Evolutionary conservation across 2,329 filamentous ascomycete genomes (phyloP).

Genomic region (Paraconiothyrium brasiliense): DNA sequence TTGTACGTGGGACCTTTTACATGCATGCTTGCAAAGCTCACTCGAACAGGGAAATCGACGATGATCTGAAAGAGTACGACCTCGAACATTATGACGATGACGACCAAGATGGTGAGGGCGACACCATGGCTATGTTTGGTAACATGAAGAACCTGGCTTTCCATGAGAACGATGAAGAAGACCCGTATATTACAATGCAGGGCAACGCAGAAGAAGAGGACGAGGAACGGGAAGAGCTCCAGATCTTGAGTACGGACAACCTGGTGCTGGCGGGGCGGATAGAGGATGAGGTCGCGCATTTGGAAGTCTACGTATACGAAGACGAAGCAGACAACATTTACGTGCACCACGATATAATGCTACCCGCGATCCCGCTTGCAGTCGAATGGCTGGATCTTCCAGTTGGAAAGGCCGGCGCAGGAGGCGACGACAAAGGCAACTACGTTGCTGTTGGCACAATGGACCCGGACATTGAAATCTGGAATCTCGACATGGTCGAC

Average conservation of each 20-base stretch:
- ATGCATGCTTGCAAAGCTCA: slow-evolving; percentile 21
- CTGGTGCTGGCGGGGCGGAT: slow-evolving; percentile 90
- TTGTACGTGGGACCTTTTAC: slow-evolving; percentile 20
- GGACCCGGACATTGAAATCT: slow-evolving; percentile 98
- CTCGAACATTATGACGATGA: slow-evolving; percentile 96
- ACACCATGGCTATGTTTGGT: slow-evolving; percentile 90
- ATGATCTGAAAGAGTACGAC: slow-evolving; percentile 95
- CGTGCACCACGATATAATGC: slow-evolving; percentile 99
- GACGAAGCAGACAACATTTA: slow-evolving; percentile 96
- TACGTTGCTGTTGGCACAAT: slow-evolving; percentile 96
- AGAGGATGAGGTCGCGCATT: slow-evolving; percentile 94
- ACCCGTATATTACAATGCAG: slow-evolving; percentile 93
- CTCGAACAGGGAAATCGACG: slow-evolving; percentile 63
- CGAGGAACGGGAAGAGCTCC: slow-evolving; percentile 90
- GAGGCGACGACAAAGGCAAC: slow-evolving; percentile 76
- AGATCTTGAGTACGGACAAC: slow-evolving; percentile 93
- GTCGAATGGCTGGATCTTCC: slow-evolving; percentile 95
- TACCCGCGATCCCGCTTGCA: slow-evolving; percentile 93
- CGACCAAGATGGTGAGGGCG: slow-evolving; percentile 72
- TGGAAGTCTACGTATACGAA: slow-evolving; percentile 98
- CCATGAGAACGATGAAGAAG: slow-evolving; percentile 91
- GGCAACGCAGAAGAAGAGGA: slow-evolving; percentile 75
- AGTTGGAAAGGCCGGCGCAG: slow-evolving; percentile 69
- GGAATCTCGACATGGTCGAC: slow-evolving; percentile 95
- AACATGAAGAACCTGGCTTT: slow-evolving; percentile 94